A percentile compares a stretch with the other conserved stretches of the same genome.
Conservation (phyloP, 2,329 filamentous ascomycete genomes). For the Calonectria leucothoes region DNA sequence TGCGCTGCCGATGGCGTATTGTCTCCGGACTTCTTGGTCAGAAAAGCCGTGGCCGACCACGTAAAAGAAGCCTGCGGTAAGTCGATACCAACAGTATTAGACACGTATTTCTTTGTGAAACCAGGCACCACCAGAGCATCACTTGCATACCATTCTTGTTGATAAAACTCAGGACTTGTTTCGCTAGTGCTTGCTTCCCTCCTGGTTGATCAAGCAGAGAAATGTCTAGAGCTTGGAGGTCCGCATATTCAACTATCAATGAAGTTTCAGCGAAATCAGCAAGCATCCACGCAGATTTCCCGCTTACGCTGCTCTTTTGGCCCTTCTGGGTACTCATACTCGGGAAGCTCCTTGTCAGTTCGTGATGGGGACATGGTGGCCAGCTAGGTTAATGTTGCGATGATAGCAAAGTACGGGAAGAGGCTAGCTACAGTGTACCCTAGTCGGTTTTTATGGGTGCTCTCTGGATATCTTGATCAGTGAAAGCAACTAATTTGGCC, state of each 20-base stretch:
- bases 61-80: conserved; percentile 60
- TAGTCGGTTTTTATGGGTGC: not conserved
- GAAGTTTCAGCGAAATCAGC: not conserved
- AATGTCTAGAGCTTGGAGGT: conserved; percentile 11
- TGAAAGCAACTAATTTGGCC: not conserved
- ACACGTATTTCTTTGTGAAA: not conserved
- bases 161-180: conserved; percentile 12
- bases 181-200: conserved; percentile 10
- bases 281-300: not conserved
- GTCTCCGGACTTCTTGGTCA: conserved; percentile 66
- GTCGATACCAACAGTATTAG: not conserved
- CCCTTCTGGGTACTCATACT: conserved; percentile 13
- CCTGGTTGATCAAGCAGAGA: conserved; percentile 12
- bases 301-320: not conserved
- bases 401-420: not conserved
- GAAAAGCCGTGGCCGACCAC: conserved; percentile 70
- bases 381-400: not conserved
- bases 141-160: conserved; percentile 3
- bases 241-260: conserved; percentile 14
- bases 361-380: not conserved
- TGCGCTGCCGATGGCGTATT: conserved; percentile 68
- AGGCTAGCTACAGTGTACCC: not conserved
- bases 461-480: not conserved
- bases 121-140: not conserved
- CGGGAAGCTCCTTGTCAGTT: not conserved